These are phyloP conservation scores for Citrus trifoliata DNA, from an alignment of 345 rosid genomes.

Conservation along the genomic window DNA sequence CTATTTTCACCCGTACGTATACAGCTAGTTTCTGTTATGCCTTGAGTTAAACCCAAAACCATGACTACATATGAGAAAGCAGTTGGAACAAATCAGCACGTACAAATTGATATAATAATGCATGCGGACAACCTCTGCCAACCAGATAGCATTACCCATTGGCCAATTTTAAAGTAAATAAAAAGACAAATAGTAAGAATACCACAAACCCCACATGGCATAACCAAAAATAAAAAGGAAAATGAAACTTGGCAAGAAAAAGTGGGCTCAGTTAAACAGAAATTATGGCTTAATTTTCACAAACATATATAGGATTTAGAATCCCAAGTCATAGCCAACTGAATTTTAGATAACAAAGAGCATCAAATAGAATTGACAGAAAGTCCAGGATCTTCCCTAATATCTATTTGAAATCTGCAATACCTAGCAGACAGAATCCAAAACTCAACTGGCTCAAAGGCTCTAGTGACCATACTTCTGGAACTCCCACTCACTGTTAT, in stretches of 20 bases:
- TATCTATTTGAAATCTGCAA: background rate
- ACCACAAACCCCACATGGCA: too few species aligned
- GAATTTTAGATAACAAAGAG: background rate
- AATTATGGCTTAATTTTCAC: constrained; percentile 9
- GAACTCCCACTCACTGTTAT: constrained; percentile 99
- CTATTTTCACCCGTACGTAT: too few species aligned
- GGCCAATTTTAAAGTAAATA: too few species aligned
- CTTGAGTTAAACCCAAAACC: background rate
- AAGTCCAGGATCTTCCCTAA: background rate
- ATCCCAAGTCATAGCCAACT: constrained; percentile 13
- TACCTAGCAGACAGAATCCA: background rate
- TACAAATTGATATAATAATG: background rate
- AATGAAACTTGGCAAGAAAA: background rate
- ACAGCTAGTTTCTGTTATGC: background rate
- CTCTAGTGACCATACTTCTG: constrained; percentile 95
- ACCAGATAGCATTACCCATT: too few species aligned
- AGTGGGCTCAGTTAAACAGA: background rate
- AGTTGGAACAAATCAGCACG: background rate
- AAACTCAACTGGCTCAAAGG: constrained; percentile 7
- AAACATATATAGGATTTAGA: background rate
- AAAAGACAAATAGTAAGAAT: too few species aligned
- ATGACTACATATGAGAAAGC: background rate
- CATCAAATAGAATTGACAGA: background rate
- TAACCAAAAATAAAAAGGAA: background rate
- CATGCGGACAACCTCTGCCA: background rate